phyloP scores from a whole-genome alignment of 805 yeast genomes.

The Schwanniomyces pseudopolymorphus region DNA sequence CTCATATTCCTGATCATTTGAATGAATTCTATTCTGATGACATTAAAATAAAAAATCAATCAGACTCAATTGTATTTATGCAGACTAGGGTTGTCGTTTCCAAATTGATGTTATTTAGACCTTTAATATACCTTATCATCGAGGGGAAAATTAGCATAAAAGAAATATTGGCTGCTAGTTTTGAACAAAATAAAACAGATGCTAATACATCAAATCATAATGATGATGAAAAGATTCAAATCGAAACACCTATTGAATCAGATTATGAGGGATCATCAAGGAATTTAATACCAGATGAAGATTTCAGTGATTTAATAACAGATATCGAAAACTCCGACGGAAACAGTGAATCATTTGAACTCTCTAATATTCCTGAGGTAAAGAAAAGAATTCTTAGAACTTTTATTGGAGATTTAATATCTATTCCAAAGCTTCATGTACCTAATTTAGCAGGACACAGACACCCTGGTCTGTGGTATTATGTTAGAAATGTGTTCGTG shows the following conservation, averaged over 20 bases:
- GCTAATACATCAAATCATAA: neutral
- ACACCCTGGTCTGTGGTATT: constrained; percentile 43
- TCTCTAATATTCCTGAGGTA: constrained; percentile 22
- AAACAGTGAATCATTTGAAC: constrained; percentile 7
- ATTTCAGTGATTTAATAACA: neutral
- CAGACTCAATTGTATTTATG: constrained; percentile 37
- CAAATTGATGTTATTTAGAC: constrained; percentile 32
- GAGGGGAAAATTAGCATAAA: constrained; percentile 26
- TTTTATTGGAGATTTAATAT: constrained; percentile 25
- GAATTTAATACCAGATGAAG: neutral
- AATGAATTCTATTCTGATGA: constrained; percentile 36
- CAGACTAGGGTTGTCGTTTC: constrained; percentile 36
- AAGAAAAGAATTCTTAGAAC: constrained; percentile 23
- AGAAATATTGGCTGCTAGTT: constrained; percentile 29
- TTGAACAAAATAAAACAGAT: constrained; percentile 4
- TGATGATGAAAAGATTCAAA: constrained; percentile 11
- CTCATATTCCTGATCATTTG: constrained; percentile 21
- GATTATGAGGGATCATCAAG: neutral
- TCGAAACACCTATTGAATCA: constrained; percentile 4
- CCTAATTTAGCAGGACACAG: constrained; percentile 37
- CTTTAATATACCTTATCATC: constrained; percentile 30
- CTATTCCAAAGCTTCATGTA: constrained; percentile 33
- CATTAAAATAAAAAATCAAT: constrained; percentile 29
- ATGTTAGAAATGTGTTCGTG: constrained; percentile 29
- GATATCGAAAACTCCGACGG: neutral